Base-by-base conservation (phyloP, 805 yeast species). In the Kluyveromyces lactis region DNA sequence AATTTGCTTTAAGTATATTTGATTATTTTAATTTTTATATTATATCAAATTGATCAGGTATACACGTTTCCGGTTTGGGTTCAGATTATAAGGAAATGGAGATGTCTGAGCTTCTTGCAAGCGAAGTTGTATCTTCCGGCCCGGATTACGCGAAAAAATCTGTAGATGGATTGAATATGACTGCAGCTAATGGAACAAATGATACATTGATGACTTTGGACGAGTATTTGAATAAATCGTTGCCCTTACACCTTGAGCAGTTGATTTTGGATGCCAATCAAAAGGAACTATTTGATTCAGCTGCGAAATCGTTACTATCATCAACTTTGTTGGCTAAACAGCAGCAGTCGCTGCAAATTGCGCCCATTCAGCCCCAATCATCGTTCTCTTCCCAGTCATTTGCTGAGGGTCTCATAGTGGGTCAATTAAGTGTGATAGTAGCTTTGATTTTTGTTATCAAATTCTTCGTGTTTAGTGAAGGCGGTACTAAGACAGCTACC, bases 381-480 rank as follows among this genome's bases (percentile, higher is more conserved):
- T 43, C 52, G 2, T 48, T 52, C 31, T 51, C 55, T 11, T 49
- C 63, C 3, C 77, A 85, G 82, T 73, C 83, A n/a, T 84, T 84
- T 51, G 76, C 86, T 0, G 85, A 81, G 48, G 94, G 94, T 2
- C 65, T 84, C 11, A 63, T 83, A 1, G 43, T 83, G 2, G 94
- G 94, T 0, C 92, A 84, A 53, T 49, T 81, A 12, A 79, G 86
- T 49, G 86, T 84, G 9, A 72, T 84, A 32, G 47, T 81, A 1
- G 68, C 81, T 10, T 60, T 82, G 28, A 69, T 73, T 3, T 69
- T 81, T 26, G 81, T 84, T 53, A 74, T 83, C 44, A 78, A 77
- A 59, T 83, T 81, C 58, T 84, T 84, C 52, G 80, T 84, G 0
- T 84, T 84, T 54, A 78, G 85, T 35, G 92, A 83, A 39, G 45